Evolutionary conservation across 345 rosid species (phyloP), one percentile per base, ranked within the genome.

Genomic region (Lepidium africanum): DNA sequence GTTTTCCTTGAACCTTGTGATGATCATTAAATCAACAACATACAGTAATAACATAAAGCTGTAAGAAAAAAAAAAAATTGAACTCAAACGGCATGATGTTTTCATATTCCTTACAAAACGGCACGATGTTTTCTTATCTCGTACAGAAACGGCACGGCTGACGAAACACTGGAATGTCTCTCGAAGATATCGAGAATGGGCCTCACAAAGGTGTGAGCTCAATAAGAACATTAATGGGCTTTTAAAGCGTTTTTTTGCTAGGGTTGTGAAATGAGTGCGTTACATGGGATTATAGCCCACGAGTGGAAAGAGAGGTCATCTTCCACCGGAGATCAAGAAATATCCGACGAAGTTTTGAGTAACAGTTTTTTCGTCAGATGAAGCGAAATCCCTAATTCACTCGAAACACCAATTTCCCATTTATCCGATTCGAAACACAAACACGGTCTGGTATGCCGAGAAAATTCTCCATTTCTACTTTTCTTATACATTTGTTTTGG

Each of bases 371-470:
- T 59, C 48, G 72, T 66, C 63, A 67, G 72, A 42, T 69, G 71
- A 72, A 72, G 77, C 73, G 72, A 74, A 74, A 74, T 63, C 71
- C 76, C 76, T 55, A 72, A 64, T 55, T 60, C 68, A 43, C 46
- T 33, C 12, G 55, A 21, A 36, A 73, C 2, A 27, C 55, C 2
- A 65, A 49, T 65, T 49, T 49, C 49, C 47, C 61, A 47, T 7
- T 53, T 7, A 59, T 59, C 60, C 75, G 61, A 62, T 61, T 58
- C 68, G 43, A 33, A 75, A 69, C n/a, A 63, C 78, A 75, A 69
- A 76, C 62, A 69, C 57, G 50, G 56, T 70, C 79, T 76, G 76
- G 79, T 71, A 76, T 76, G 79, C 65, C 76, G 58, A 76, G 23
- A 65, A 65, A 70, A 76, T 65, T 70, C 72, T 70, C 63, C 69